Conservation (phyloP, 148 eudicot genomes). For the Rhododendron ferrugineum region DNA sequence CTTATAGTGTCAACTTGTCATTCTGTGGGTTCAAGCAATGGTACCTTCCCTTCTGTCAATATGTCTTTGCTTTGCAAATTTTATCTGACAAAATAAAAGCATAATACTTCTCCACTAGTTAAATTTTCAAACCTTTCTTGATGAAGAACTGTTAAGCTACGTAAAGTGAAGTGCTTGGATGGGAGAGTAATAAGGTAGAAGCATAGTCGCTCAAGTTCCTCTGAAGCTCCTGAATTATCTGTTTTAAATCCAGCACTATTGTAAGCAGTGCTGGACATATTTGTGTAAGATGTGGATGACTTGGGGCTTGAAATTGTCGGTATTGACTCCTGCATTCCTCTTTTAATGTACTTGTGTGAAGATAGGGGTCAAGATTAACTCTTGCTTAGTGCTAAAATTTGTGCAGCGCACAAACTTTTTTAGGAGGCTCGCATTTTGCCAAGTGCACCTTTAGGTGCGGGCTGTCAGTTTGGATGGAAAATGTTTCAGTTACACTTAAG, state of each 20-base stretch:
- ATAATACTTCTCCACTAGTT: background rate
- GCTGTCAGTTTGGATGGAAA: background rate
- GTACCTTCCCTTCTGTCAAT: background rate
- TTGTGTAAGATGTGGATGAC: background rate
- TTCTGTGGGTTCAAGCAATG: background rate
- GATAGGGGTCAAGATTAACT: background rate
- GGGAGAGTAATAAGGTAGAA: background rate
- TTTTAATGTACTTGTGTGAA: background rate
- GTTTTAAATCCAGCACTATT: slow-evolving; percentile 1
- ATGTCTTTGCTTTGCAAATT: background rate
- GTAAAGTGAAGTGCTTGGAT: background rate
- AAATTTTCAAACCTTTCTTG: background rate
- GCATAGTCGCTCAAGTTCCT: background rate
- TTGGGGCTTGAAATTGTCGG: background rate
- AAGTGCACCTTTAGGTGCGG: background rate
- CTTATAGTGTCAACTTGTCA: background rate
- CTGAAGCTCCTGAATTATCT: slow-evolving; percentile 5
- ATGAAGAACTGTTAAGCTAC: background rate
- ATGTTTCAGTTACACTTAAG: background rate
- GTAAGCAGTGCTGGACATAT: background rate
- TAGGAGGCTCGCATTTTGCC: background rate
- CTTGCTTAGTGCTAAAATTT: background rate
- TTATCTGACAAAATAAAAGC: background rate
- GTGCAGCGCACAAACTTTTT: background rate
- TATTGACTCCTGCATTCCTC: background rate